Percentiles rank a stretch among this genome's conserved stretches.
These are phyloP conservation scores for Rutstroemia sp. DNA, from an alignment of 2,329 filamentous ascomycete genomes.

Conservation along the genomic window DNA sequence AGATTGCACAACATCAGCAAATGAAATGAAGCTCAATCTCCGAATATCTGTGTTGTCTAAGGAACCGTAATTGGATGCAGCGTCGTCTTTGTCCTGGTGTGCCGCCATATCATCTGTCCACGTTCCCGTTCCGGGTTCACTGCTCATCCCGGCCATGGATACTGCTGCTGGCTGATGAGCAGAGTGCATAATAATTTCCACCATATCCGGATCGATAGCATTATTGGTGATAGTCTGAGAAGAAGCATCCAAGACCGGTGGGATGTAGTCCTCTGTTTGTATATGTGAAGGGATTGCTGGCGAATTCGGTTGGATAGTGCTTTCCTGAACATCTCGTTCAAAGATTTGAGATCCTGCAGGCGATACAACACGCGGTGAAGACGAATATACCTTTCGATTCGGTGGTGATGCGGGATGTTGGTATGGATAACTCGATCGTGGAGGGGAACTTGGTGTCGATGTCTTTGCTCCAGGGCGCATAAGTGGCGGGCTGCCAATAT, in stretches of 20 bases:
- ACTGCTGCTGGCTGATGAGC: conserved; percentile 73
- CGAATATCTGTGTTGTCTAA: conserved; percentile 73
- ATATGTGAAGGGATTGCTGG: conserved; percentile 91
- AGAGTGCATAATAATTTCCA: conserved; percentile 86
- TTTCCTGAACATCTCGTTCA: conserved; percentile 89
- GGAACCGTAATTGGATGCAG: conserved; percentile 67
- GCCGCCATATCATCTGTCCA: conserved; percentile 41
- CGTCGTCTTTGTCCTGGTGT: conserved; percentile 49
- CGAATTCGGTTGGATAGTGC: conserved; percentile 60
- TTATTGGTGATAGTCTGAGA: conserved; percentile 87
- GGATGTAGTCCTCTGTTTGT: conserved; percentile 89
- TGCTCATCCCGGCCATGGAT: conserved; percentile 49
- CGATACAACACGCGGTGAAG: conserved; percentile 69
- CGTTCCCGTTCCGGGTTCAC: conserved; percentile 29
- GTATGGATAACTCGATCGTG: conserved; percentile 35
- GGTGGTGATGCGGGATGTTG: conserved; percentile 52
- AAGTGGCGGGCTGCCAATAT: conserved; percentile 19
- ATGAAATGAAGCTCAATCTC: conserved; percentile 89
- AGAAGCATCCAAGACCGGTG: conserved; percentile 82
- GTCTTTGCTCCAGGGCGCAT: conserved; percentile 21
- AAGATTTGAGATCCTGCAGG: conserved; percentile 80
- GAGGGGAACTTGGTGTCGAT: conserved; percentile 36
- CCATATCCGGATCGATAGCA: conserved; percentile 75
- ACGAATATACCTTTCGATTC: conserved; percentile 53
- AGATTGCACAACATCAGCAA: conserved; percentile 87